phyloP scores from a whole-genome alignment of 345 rosid species.

The Pugionium dolabratum region DNA sequence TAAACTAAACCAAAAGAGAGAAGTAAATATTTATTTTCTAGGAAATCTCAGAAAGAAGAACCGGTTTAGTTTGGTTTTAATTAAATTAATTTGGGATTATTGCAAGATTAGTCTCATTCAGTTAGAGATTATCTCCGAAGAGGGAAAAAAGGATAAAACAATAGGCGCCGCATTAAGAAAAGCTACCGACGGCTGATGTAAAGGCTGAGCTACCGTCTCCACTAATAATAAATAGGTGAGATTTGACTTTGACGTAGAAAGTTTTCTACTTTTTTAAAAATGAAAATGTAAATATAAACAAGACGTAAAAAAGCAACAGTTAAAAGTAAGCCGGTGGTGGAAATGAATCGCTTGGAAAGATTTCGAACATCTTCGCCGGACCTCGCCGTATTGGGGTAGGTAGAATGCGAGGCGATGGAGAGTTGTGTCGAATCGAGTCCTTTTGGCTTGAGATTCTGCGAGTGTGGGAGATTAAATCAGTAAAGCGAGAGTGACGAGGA shows the following conservation, averaged over 20 bases:
- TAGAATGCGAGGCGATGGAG: too few species aligned
- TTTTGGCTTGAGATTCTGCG: too few species aligned
- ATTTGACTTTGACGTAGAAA: neutral
- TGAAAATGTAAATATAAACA: too few species aligned
- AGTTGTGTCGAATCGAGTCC: too few species aligned
- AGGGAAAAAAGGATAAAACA: too few species aligned
- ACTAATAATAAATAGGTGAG: neutral
- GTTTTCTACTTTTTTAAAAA: too few species aligned
- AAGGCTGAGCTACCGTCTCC: neutral
- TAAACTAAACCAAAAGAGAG: too few species aligned
- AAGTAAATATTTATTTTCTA: too few species aligned
- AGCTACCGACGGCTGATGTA: neutral
- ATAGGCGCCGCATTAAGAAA: too few species aligned
- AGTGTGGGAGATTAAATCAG: too few species aligned
- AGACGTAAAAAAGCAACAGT: too few species aligned
- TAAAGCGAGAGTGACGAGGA: too few species aligned
- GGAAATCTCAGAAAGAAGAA: neutral
- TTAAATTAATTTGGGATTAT: neutral
- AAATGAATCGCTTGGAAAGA: neutral
- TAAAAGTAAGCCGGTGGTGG: neutral
- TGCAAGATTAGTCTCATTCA: neutral
- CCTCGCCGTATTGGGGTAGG: neutral
- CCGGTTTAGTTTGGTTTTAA: neutral
- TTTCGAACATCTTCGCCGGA: neutral
- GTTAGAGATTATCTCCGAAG: neutral